A percentile compares a stretch with the other conserved stretches of the same genome.
Evolutionary conservation across 208 protist species (phyloP).

Genomic region (Polymyxa betae): DNA sequence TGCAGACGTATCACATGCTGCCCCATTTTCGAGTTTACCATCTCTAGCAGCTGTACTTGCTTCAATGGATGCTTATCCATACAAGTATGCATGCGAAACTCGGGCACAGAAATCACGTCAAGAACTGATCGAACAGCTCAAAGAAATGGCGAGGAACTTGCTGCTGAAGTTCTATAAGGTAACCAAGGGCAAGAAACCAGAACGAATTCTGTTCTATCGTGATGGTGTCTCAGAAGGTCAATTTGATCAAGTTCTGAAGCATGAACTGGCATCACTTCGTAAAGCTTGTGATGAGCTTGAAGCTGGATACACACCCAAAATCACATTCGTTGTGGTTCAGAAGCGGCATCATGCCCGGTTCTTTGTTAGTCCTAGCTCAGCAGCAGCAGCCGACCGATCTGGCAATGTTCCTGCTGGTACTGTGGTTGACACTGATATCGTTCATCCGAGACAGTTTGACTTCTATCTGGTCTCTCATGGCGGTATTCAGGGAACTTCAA

Average conservation of each 20-base stretch:
- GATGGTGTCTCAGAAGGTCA: constrained; percentile 28
- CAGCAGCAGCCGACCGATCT: neutral
- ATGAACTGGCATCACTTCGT: neutral
- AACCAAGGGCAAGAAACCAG: neutral
- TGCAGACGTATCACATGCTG: neutral
- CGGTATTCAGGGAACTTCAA: neutral
- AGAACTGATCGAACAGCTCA: neutral
- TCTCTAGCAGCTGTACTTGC: constrained; percentile 16
- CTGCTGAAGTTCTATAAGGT: neutral
- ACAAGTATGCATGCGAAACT: neutral
- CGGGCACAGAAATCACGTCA: neutral
- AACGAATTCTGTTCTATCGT: constrained; percentile 37
- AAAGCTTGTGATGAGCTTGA: constrained; percentile 13
- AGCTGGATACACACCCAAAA: neutral
- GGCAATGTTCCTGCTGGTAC: constrained; percentile 8
- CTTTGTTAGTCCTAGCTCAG: neutral
- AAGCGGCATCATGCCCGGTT: constrained; percentile 31
- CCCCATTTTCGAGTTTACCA: neutral
- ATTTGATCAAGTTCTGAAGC: constrained; percentile 32
- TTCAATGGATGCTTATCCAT: neutral
- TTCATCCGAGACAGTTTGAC: neutral
- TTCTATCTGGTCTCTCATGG: constrained; percentile 16
- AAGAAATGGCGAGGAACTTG: constrained; percentile 19
- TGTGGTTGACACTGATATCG: constrained; percentile 4
- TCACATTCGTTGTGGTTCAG: constrained; percentile 44